A percentile compares a stretch with the other conserved stretches of the same genome.
phyloP scores from a whole-genome alignment of 2,329 filamentous ascomycete species.

The Ceratocystis harringtonii region DNA sequence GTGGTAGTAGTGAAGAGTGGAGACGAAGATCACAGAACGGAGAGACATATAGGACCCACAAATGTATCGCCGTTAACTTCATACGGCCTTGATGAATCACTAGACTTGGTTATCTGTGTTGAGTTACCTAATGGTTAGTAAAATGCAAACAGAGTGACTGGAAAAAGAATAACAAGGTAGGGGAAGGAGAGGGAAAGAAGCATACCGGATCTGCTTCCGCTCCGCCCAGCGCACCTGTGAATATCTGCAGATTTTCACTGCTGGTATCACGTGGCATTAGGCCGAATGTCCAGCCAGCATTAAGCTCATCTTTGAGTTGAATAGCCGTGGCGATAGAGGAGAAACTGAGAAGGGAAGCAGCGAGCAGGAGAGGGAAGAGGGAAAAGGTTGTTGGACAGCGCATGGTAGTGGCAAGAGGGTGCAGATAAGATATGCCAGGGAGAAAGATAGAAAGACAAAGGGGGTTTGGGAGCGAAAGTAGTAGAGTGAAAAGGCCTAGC shows the following conservation, averaged over 20 bases:
- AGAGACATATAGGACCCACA: constrained; percentile 22
- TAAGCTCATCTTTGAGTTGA: constrained; percentile 24
- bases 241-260: constrained; percentile 28
- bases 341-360: constrained; percentile 5
- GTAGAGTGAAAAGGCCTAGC: too few species aligned
- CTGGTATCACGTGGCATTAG: constrained; percentile 23
- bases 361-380: not conserved
- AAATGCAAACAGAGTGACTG: not conserved
- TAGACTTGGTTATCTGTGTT: constrained; percentile 28
- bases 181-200: not conserved
- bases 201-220: constrained; percentile 21
- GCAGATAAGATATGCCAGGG: not conserved
- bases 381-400: not conserved
- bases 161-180: not conserved
- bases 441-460: too few species aligned
- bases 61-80: constrained; percentile 32
- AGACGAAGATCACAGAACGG: not conserved
- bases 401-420: not conserved
- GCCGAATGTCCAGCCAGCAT: constrained; percentile 26
- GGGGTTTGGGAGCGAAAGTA: too few species aligned
- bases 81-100: constrained; percentile 29
- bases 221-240: constrained; percentile 29
- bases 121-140: not conserved
- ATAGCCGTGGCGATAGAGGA: constrained; percentile 15
- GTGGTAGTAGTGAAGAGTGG: constrained; percentile 4